Evolutionary conservation across 106 monocot genomes (phyloP), one percentile per base, ranked within the genome.

Genomic region (Gastrodia elata): DNA sequence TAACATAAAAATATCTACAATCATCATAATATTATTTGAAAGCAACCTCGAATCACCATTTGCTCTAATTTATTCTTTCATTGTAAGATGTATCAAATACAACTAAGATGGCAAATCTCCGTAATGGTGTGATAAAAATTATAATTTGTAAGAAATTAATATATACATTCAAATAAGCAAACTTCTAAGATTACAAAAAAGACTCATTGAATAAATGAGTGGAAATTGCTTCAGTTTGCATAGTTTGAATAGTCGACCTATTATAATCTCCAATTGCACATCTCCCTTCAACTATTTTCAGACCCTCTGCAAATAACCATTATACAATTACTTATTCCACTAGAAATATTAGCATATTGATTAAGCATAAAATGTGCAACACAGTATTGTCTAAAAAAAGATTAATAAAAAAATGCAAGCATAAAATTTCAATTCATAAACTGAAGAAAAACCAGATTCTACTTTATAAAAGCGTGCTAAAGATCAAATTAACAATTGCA

Each of bases 271-370:
- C 91, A 79, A 71, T 68, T 15, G 91, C 91, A 68, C 88, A 89
- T 77, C 95, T 91, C 71, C 95, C 95, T 87, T 92, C 95, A 59
- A 92, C 82, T 24, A 75, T 92, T 70, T 95, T 95, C 48, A 52
- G 34, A 3, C 87, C 87, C 82, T 52, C 91, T 92, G 73, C 61
- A 75, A 11, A 49, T 36, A 76, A 67, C 18, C 67, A 67, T 35
- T 22, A 36, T 38, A 38, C 7, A 34, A 67, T 20, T 32, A 61
- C 30, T 61, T 61, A 61, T 1, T 32, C 14, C 32, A 13, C 8
- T 15, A 44, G 15, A 11, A 11, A 44, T 15, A 44, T 44, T 44
- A 15, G 43, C 43, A 44, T 11, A 44, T 11, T 61, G 61, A 61
- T 61, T 27, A 32, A 25, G 32, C 27, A 32, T 6, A 61, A 13